These are phyloP conservation scores for Blastobotrys chiropterorum DNA, from an alignment of 805 yeast species.

Conservation along the genomic window DNA sequence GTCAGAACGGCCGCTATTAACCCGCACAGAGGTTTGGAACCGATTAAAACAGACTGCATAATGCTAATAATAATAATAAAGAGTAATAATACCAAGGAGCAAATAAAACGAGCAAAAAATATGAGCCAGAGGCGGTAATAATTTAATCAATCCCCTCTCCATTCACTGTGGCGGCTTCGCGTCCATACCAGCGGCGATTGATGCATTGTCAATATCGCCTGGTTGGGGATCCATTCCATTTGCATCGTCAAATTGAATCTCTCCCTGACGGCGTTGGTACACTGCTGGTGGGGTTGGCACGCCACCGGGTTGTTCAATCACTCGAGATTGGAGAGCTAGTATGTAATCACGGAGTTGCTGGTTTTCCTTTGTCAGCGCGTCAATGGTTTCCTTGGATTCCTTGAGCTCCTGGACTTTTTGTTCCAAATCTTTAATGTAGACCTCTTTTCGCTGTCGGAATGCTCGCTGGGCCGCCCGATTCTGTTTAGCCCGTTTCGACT, in stretches of 20 bases:
- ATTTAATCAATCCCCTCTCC: too few species aligned
- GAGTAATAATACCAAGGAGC: too few species aligned
- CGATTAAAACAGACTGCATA: too few species aligned
- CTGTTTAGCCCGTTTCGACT: conserved; percentile 83
- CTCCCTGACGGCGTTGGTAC: conserved; percentile 3
- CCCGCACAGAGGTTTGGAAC: too few species aligned
- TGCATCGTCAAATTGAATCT: not conserved
- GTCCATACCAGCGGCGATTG: not conserved
- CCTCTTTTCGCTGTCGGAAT: conserved; percentile 78
- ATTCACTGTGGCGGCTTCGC: not conserved
- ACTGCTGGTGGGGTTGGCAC: conserved; percentile 18
- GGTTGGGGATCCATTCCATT: not conserved
- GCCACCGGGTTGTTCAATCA: conserved; percentile 48
- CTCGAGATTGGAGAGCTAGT: conserved; percentile 58
- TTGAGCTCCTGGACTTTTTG: conserved; percentile 57
- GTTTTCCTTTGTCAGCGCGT: conserved; percentile 63
- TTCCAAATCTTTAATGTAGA: conserved; percentile 75
- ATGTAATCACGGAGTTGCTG: conserved; percentile 66
- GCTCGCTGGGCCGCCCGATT: conserved; percentile 90
- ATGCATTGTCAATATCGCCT: not conserved
- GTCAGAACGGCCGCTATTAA: too few species aligned
- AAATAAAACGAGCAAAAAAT: too few species aligned
- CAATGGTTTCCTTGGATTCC: conserved; percentile 57
- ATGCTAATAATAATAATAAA: too few species aligned
- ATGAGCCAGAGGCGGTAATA: too few species aligned